Conservation (phyloP, 805 yeast species). For the Candida taoyuanica region DNA sequence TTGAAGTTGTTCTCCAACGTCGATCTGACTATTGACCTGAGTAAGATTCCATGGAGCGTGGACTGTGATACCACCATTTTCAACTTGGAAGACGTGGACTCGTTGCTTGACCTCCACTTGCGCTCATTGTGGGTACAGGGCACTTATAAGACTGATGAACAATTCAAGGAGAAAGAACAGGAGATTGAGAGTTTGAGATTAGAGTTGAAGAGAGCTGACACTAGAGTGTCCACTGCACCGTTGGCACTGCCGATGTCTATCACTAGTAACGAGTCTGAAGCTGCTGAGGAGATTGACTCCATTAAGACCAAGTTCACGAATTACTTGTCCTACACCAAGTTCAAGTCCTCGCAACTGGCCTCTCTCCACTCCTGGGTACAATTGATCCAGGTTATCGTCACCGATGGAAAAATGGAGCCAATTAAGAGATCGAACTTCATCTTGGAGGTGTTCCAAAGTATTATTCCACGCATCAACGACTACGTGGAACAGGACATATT, state of each 20-base stretch:
- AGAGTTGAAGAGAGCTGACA: slow-evolving; percentile 17
- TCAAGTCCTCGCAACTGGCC: slow-evolving; percentile 49
- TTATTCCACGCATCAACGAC: slow-evolving; percentile 72
- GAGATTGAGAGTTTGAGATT: slow-evolving; percentile 14
- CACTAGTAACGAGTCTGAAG: slow-evolving; percentile 23
- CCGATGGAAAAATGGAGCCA: slow-evolving; percentile 50
- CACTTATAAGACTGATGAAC: slow-evolving; percentile 16
- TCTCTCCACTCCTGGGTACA: slow-evolving; percentile 82
- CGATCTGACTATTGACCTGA: slow-evolving; percentile 39
- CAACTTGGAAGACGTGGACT: slow-evolving; percentile 39
- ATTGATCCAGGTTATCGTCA: slow-evolving; percentile 65
- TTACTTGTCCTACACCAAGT: slow-evolving; percentile 41
- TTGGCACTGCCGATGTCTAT: slow-evolving; percentile 16
- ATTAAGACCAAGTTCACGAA: slow-evolving; percentile 38
- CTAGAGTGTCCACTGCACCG: slow-evolving; percentile 11
- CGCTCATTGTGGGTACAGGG: slow-evolving; percentile 22
- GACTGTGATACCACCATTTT: slow-evolving; percentile 32
- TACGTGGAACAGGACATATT: slow-evolving; percentile 61
- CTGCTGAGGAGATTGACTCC: slow-evolving; percentile 20
- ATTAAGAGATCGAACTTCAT: slow-evolving; percentile 56
- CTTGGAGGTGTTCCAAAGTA: slow-evolving; percentile 67
- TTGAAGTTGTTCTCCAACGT: slow-evolving; percentile 20
- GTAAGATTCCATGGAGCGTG: slow-evolving; percentile 31
- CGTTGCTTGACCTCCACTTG: slow-evolving; percentile 29
- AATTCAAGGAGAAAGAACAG: slow-evolving; percentile 18